A percentile compares a stretch with the other conserved stretches of the same genome.
Conservation (phyloP, 352 stramenopile species). For the Phytophthora sojae region DNA sequence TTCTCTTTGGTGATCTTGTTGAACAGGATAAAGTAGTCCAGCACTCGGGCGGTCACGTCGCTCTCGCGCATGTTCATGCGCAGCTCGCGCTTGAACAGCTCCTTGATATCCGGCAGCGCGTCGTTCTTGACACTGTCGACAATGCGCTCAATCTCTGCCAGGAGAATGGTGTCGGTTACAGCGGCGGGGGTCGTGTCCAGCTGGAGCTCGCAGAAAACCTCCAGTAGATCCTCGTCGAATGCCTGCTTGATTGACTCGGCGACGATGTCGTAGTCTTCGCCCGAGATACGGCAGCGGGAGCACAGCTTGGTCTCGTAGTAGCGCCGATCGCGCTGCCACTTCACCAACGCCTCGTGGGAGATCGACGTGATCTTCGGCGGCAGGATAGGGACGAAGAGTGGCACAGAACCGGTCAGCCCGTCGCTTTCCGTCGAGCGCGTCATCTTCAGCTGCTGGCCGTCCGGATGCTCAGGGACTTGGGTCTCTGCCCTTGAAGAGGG, state of each 20-base stretch:
- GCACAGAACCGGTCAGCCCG: not conserved
- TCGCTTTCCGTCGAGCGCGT: not conserved
- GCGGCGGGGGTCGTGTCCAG: not conserved
- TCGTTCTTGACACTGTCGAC: conserved; percentile 4
- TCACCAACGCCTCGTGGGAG: conserved; percentile 1
- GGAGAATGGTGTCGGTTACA: not conserved
- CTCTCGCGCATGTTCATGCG: conserved; percentile 1
- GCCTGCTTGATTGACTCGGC: not conserved
- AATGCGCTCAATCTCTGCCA: conserved; percentile 1
- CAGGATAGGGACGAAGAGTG: not conserved
- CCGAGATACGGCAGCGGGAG: not conserved
- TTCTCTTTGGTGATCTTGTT: not conserved
- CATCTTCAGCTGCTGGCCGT: not conserved
- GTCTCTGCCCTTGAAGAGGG: not conserved
- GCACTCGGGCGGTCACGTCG: not conserved
- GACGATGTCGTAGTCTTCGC: not conserved
- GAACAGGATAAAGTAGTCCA: conserved; percentile 7
- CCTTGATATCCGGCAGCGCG: conserved; percentile 4
- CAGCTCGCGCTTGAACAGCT: not conserved
- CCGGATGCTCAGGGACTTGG: not conserved
- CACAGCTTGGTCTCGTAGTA: conserved; percentile 7
- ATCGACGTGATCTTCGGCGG: conserved; percentile 7
- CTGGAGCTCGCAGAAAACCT: conserved; percentile 4
- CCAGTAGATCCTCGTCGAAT: not conserved
- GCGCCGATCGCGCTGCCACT: not conserved